Percentiles rank a stretch among this genome's conserved stretches.
phyloP scores from a whole-genome alignment of 495 filamentous ascomycete genomes.

The Aspergillus incahuasiensis region DNA sequence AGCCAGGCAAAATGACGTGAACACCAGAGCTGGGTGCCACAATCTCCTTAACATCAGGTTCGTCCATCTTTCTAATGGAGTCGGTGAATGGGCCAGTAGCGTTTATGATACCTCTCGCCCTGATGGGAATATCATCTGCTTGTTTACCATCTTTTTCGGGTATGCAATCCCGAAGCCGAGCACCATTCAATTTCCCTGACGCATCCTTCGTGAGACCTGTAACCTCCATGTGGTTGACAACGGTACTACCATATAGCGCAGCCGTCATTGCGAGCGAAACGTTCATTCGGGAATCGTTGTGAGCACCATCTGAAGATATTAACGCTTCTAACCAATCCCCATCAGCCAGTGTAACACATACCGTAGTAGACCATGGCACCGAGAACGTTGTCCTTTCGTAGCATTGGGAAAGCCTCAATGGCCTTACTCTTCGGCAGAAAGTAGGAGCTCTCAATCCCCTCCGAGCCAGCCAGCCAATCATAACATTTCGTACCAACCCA shows the following conservation, averaged over 20 bases:
- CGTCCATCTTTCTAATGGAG: constrained; percentile 86
- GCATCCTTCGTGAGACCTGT: constrained; percentile 76
- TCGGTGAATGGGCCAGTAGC: constrained; percentile 97
- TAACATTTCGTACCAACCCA: constrained; percentile 96
- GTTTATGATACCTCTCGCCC: constrained; percentile 90
- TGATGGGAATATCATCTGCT: constrained; percentile 63
- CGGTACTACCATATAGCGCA: constrained; percentile 85
- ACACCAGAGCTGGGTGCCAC: constrained; percentile 92
- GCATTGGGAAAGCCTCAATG: constrained; percentile 95
- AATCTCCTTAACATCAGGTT: constrained; percentile 69
- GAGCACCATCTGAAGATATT: constrained; percentile 68
- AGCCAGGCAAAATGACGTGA: constrained; percentile 91
- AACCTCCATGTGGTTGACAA: constrained; percentile 92
- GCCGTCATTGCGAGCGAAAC: constrained; percentile 94
- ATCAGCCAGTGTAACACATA: constrained; percentile 24
- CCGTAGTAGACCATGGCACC: constrained; percentile 96
- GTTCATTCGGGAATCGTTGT: constrained; percentile 99
- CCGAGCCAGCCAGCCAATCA: constrained; percentile 88
- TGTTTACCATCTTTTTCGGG: constrained; percentile 51
- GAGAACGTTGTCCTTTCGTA: constrained; percentile 78
- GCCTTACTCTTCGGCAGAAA: constrained; percentile 94
- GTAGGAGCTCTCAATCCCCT: constrained; percentile 96
- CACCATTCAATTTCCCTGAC: constrained; percentile 74
- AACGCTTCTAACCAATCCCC: constrained; percentile 14
- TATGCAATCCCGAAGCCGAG: constrained; percentile 71